A percentile compares a stretch with the other conserved stretches of the same genome.
Conservation (phyloP, 2,329 filamentous ascomycete genomes). For the Niveomyces coronatus region DNA sequence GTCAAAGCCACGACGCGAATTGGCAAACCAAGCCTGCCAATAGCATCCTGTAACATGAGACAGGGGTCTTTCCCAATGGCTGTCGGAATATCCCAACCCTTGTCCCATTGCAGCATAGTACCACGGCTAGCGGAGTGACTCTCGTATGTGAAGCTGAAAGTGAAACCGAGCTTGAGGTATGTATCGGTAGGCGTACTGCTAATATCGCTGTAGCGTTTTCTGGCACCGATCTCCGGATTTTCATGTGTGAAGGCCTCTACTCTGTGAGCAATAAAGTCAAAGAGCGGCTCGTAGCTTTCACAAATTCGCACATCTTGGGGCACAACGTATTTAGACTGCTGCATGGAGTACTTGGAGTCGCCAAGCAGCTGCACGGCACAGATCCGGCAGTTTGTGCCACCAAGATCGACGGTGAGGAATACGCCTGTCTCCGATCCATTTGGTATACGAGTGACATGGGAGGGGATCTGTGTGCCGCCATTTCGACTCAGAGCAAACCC, state of each 20-base stretch:
- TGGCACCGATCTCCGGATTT: neutral
- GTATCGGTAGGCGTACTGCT: conserved; percentile 35
- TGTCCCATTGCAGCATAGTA: conserved; percentile 67
- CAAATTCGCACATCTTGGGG: conserved; percentile 15
- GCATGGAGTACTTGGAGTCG: conserved; percentile 61
- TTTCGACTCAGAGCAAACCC: conserved; percentile 45
- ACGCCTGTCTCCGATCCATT: conserved; percentile 64
- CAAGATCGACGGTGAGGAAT: conserved; percentile 23
- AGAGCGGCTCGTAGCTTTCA: conserved; percentile 45
- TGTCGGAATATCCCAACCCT: conserved; percentile 70
- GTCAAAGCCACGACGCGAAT: conserved; percentile 64
- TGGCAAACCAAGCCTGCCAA: conserved; percentile 58
- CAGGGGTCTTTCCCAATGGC: conserved; percentile 68
- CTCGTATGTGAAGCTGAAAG: conserved; percentile 59
- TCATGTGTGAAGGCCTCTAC: conserved; percentile 52
- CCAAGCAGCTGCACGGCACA: conserved; percentile 30
- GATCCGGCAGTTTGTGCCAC: conserved; percentile 24
- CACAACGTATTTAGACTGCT: conserved; percentile 37
- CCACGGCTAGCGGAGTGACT: conserved; percentile 62
- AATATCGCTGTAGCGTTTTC: conserved; percentile 35
- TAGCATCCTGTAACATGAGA: conserved; percentile 57
- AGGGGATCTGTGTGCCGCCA: conserved; percentile 64
- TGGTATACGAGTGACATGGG: conserved; percentile 66
- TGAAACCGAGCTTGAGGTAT: conserved; percentile 29
- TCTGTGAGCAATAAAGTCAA: conserved; percentile 63